phyloP scores from a whole-genome alignment of 768 basidiomycete species.

The Mycena polygramma region DNA sequence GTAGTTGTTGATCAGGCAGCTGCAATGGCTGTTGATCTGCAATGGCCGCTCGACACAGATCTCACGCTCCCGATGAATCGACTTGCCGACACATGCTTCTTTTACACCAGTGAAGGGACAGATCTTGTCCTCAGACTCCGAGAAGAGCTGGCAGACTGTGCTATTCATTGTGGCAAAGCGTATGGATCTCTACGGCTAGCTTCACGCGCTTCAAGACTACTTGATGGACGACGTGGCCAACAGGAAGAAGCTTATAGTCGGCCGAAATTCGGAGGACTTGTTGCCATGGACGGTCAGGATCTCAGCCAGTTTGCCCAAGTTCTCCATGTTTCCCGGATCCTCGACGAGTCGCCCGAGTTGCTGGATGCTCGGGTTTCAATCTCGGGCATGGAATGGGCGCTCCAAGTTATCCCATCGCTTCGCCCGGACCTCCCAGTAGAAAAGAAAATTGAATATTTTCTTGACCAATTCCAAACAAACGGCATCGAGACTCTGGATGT shows the following conservation, averaged over 20 bases:
- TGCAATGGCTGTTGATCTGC: neutral
- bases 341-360: neutral
- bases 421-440: too few species aligned
- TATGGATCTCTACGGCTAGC: neutral
- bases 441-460: neutral
- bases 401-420: neutral
- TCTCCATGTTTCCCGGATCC: neutral
- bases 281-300: neutral
- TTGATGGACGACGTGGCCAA: neutral
- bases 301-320: neutral
- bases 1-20: neutral
- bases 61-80: neutral
- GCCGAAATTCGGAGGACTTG: too few species aligned
- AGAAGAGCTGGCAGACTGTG: neutral
- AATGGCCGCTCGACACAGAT: neutral
- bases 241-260: too few species aligned
- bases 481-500: neutral
- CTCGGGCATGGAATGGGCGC: neutral
- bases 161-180: neutral
- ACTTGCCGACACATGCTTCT: neutral
- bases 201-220: neutral
- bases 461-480: neutral
- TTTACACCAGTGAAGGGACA: neutral
- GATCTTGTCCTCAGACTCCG: neutral
- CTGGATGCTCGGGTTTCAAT: too few species aligned